phyloP scores from a whole-genome alignment of 345 rosid genomes.

The Lumnitzera littorea region DNA sequence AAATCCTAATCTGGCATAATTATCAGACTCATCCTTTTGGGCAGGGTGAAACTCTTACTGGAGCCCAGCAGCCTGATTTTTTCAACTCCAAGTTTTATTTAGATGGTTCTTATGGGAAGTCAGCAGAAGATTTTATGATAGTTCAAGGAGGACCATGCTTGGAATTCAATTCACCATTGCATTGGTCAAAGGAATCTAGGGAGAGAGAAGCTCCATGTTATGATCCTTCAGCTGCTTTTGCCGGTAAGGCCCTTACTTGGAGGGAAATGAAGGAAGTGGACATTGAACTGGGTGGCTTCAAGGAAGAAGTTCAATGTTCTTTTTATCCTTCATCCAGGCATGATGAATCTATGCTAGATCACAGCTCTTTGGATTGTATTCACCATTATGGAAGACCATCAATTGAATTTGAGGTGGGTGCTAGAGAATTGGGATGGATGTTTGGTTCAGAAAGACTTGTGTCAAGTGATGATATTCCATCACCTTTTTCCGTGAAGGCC shows the following conservation, averaged over 20 bases:
- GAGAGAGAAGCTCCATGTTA: slow-evolving; percentile 17
- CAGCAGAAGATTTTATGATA: slow-evolving; percentile 22
- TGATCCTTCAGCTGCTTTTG: slow-evolving; percentile 22
- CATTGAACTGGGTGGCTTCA: slow-evolving; percentile 4
- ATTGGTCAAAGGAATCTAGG: slow-evolving; percentile 22
- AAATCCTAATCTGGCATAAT: slow-evolving; percentile 20
- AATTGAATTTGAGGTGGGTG: too few relatives aligned
- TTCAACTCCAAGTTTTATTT: slow-evolving; percentile 20
- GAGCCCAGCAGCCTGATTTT: slow-evolving; percentile 19
- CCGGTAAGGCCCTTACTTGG: slow-evolving; percentile 16
- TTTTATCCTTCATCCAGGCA: background rate
- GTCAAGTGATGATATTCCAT: too few relatives aligned
- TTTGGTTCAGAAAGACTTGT: too few relatives aligned
- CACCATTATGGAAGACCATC: too few relatives aligned
- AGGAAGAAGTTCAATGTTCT: slow-evolving; percentile 14
- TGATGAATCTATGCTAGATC: too few relatives aligned
- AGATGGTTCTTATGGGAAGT: slow-evolving; percentile 17
- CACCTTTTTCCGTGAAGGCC: too few relatives aligned
- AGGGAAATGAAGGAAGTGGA: slow-evolving; percentile 24
- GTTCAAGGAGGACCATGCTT: slow-evolving; percentile 19
- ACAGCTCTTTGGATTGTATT: too few relatives aligned
- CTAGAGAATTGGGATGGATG: too few relatives aligned
- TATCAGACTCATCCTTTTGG: slow-evolving; percentile 16
- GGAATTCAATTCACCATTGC: slow-evolving; percentile 20
- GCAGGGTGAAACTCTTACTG: slow-evolving; percentile 16